A percentile compares a stretch with the other conserved stretches of the same genome.
Conservation (phyloP, 1,139 yeast genomes). For the Yamadazyma dushanensis region DNA sequence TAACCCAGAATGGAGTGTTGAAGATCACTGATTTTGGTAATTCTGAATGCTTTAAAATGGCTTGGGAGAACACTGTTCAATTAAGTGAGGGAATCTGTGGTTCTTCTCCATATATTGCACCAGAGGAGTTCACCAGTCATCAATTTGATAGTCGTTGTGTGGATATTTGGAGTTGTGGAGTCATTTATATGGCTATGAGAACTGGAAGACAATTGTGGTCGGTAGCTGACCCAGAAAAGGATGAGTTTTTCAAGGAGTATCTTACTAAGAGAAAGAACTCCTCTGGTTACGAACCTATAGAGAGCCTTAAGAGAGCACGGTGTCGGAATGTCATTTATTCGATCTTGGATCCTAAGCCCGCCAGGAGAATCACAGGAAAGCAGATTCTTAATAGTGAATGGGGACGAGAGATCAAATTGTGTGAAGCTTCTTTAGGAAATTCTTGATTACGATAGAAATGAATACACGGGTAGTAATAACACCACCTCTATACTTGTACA, state of each 20-base stretch:
- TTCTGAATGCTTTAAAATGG: conserved; percentile 94
- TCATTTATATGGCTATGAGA: conserved; percentile 97
- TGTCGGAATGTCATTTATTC: conserved; percentile 92
- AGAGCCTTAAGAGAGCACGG: conserved; percentile 73
- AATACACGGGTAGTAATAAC: too few relatives aligned
- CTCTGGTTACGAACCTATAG: conserved; percentile 90
- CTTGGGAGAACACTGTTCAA: conserved; percentile 91
- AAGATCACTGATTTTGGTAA: conserved; percentile 96
- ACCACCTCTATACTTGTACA: too few relatives aligned
- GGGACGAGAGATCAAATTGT: conserved; percentile 85
- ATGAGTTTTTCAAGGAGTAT: conserved; percentile 76
- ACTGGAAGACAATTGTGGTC: conserved; percentile 95
- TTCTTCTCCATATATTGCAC: conserved; percentile 92
- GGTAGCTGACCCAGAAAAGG: conserved; percentile 70
- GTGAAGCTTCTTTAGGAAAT: conserved; percentile 56
- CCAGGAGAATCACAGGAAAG: conserved; percentile 80
- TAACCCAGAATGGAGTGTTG: conserved; percentile 76
- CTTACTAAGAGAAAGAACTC: conserved; percentile 74
- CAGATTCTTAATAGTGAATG: conserved; percentile 92
- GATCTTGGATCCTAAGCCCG: conserved; percentile 86
- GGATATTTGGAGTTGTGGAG: conserved; percentile 97
- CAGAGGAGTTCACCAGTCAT: conserved; percentile 78
- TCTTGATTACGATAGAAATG: too few relatives aligned
- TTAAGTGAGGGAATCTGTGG: conserved; percentile 83
- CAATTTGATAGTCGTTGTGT: conserved; percentile 90